phyloP scores from a whole-genome alignment of 2,329 filamentous ascomycete genomes.

The Sporothrix mexicana region DNA sequence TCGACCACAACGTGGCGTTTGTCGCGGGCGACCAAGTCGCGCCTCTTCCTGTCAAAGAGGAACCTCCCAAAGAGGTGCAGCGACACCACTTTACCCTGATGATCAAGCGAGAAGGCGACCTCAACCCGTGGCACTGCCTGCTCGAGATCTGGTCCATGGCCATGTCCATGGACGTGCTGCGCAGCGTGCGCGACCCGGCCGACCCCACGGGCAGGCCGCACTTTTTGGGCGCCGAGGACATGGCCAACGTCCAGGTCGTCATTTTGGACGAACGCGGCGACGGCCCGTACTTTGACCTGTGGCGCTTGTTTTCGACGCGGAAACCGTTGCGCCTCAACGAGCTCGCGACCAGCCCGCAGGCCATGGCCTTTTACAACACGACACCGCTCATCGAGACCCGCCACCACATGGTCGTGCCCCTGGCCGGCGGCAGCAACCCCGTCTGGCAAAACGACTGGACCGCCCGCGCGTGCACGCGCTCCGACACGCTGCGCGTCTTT shows the following conservation, averaged over 20 bases:
- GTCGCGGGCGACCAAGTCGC: background rate
- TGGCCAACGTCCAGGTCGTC: slow-evolving; percentile 40
- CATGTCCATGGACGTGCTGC: slow-evolving; percentile 37
- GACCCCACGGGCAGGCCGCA: background rate
- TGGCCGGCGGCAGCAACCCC: slow-evolving; percentile 50
- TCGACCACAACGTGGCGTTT: slow-evolving; percentile 31
- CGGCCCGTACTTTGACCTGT: slow-evolving; percentile 48
- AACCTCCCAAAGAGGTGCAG: background rate
- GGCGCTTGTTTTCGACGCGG: slow-evolving; percentile 46
- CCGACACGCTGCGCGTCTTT: slow-evolving; percentile 45
- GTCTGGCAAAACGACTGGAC: slow-evolving; percentile 52
- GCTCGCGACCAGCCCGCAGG: slow-evolving; percentile 28
- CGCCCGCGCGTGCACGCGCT: slow-evolving; percentile 43
- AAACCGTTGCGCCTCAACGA: slow-evolving; percentile 43
- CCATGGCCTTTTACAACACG: slow-evolving; percentile 25
- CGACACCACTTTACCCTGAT: slow-evolving; percentile 30
- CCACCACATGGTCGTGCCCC: slow-evolving; percentile 48
- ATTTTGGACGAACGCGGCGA: slow-evolving; percentile 46
- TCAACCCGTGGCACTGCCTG: slow-evolving; percentile 37
- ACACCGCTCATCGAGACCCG: background rate
- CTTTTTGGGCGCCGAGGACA: slow-evolving; percentile 32
- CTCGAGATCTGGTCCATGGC: slow-evolving; percentile 38
- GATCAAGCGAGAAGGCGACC: slow-evolving; percentile 37
- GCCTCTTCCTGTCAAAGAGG: background rate
- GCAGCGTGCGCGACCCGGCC: slow-evolving; percentile 31